phyloP scores from a whole-genome alignment of 2,329 filamentous ascomycete species.

The Beauveria australis region DNA sequence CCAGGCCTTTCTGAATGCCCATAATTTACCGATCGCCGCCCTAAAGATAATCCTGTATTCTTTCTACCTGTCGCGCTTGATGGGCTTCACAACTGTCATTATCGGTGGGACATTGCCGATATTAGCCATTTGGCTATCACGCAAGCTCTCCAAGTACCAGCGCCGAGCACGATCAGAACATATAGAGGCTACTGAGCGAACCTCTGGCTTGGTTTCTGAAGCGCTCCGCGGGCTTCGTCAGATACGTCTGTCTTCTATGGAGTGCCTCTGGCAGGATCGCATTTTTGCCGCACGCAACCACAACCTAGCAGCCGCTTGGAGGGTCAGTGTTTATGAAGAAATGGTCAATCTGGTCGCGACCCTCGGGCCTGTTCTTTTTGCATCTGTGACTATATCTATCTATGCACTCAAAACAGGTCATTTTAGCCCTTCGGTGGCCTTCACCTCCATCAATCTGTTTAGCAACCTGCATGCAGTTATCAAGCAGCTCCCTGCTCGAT shows the following conservation, averaged over 20 bases:
- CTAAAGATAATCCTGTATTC: slow-evolving; percentile 8
- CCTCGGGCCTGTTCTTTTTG: slow-evolving; percentile 9
- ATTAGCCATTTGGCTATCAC: slow-evolving; percentile 3
- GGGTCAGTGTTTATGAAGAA: neutral
- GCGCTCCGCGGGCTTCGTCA: slow-evolving; percentile 8
- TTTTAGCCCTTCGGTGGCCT: slow-evolving; percentile 11
- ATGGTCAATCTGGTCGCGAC: slow-evolving; percentile 3
- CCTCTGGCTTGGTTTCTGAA: slow-evolving; percentile 8
- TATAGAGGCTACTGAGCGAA: neutral
- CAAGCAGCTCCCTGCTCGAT: slow-evolving; percentile 2
- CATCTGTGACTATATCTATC: slow-evolving; percentile 9
- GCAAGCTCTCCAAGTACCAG: neutral
- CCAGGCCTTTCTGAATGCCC: neutral
- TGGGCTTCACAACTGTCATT: slow-evolving; percentile 7
- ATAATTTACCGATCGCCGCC: slow-evolving; percentile 8
- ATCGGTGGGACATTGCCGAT: neutral
- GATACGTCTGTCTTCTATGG: slow-evolving; percentile 12
- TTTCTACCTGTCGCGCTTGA: slow-evolving; percentile 3
- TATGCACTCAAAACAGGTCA: neutral
- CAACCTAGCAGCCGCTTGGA: slow-evolving; percentile 3
- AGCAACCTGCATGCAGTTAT: slow-evolving; percentile 10
- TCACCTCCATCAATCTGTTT: slow-evolving; percentile 10
- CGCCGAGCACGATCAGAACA: neutral
- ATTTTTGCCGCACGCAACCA: slow-evolving; percentile 2
- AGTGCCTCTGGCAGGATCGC: slow-evolving; percentile 6